These are phyloP conservation scores for Pouteria campechiana DNA, from an alignment of 179 eudicot genomes.

Conservation along the genomic window DNA sequence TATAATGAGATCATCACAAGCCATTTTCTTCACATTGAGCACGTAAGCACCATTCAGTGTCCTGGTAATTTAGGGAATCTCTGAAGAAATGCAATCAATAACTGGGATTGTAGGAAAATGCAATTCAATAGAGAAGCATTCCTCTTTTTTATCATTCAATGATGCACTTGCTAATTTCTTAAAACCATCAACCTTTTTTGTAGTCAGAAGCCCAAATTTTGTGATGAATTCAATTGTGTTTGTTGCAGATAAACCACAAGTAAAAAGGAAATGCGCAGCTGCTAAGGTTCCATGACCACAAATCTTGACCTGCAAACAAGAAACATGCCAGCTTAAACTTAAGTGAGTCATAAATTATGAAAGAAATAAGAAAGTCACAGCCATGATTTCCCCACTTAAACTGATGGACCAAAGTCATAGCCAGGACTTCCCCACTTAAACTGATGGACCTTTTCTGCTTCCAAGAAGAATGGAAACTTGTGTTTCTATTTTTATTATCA, in stretches of 20 bases:
- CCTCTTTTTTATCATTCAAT: conserved; percentile 6
- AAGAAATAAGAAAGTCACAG: too few species aligned
- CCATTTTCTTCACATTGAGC: conserved; percentile 38
- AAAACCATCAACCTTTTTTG: conserved; percentile 31
- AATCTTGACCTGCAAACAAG: conserved; percentile 40
- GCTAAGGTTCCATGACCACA: conserved; percentile 90
- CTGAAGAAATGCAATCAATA: conserved; percentile 20
- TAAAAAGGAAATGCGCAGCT: conserved; percentile 57
- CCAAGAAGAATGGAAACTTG: too few species aligned
- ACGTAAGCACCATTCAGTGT: conserved; percentile 22
- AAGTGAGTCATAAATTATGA: too few species aligned
- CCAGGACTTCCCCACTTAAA: too few species aligned
- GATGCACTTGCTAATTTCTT: conserved; percentile 6
- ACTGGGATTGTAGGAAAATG: conserved; percentile 41
- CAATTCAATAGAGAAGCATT: conserved; percentile 32
- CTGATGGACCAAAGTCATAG: too few species aligned
- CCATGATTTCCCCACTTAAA: too few species aligned
- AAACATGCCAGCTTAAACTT: too few species aligned
- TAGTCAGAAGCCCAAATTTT: conserved; percentile 51
- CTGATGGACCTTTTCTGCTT: too few species aligned
- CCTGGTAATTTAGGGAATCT: conserved; percentile 18
- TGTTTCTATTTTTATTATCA: too few species aligned
- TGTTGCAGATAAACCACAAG: conserved; percentile 31
- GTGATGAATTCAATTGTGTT: conserved; percentile 44
- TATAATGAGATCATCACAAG: conserved; percentile 40